A percentile compares a stretch with the other conserved stretches of the same genome.
Evolutionary conservation across 805 yeast genomes (phyloP).

Genomic region (Scheffersomyces ergatensis): DNA sequence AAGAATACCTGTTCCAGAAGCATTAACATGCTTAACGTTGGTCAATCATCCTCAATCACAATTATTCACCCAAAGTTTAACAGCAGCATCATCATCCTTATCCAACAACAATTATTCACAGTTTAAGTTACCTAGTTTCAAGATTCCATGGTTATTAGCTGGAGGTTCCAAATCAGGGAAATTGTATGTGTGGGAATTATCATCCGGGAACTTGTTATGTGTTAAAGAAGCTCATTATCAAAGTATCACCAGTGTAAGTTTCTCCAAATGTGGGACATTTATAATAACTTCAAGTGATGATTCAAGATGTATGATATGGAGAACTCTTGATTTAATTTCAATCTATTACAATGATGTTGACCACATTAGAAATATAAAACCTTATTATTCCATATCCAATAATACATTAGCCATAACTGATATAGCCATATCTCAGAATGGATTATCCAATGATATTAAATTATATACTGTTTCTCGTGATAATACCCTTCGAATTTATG

Average conservation of each 20-base stretch:
- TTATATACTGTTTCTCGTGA: conserved; percentile 72
- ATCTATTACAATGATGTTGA: conserved; percentile 22
- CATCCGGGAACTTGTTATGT: conserved; percentile 68
- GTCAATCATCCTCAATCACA: conserved; percentile 24
- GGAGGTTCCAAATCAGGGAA: conserved; percentile 78
- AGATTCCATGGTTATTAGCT: conserved; percentile 62
- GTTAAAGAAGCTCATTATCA: conserved; percentile 88
- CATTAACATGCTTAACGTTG: conserved; percentile 55
- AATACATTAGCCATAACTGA: conserved; percentile 56
- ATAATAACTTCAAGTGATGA: conserved; percentile 79
- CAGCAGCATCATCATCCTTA: conserved; percentile 12
- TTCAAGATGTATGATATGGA: conserved; percentile 77
- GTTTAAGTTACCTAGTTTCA: conserved; percentile 35
- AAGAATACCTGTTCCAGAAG: conserved; percentile 82
- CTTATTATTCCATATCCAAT: conserved; percentile 58
- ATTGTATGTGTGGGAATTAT: conserved; percentile 80
- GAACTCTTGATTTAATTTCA: conserved; percentile 55
- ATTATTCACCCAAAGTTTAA: conserved; percentile 4
- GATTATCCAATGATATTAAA: conserved; percentile 56
- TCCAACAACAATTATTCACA: conserved; percentile 11
- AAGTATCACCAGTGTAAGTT: conserved; percentile 55
- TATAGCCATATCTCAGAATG: conserved; percentile 45
- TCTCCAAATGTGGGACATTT: conserved; percentile 61
- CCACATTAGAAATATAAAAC: conserved; percentile 43
- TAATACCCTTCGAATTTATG: conserved; percentile 71